Evolutionary conservation across 139 green algal genomes (phyloP).

Genomic region (Closterium sp.): DNA sequence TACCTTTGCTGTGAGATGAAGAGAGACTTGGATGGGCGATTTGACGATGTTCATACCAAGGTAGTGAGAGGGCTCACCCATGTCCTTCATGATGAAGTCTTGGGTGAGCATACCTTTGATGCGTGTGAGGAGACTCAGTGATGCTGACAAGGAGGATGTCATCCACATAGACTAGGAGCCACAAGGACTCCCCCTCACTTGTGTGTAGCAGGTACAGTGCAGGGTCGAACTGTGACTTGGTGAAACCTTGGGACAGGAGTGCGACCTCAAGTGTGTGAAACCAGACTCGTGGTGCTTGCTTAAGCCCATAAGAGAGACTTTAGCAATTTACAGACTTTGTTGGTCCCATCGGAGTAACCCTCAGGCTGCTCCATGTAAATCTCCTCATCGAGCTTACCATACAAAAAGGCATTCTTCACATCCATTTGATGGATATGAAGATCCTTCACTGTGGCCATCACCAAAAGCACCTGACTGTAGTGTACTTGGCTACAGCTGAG

Average conservation of each 20-base stretch:
- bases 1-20: too few species aligned
- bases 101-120: background rate
- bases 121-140: background rate
- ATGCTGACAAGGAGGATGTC: background rate
- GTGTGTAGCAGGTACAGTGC: background rate
- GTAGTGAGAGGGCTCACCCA: conserved; percentile 13
- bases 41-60: background rate
- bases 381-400: conserved; percentile 34
- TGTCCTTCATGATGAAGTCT: background rate
- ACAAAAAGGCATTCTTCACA: conserved; percentile 39
- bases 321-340: background rate
- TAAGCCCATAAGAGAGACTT: background rate
- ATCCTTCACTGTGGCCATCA: background rate
- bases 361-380: conserved; percentile 18
- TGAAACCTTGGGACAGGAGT: background rate
- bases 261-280: background rate
- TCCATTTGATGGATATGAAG: conserved; percentile 29
- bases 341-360: background rate
- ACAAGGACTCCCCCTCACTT: background rate
- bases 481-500: conserved; percentile 24
- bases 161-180: background rate
- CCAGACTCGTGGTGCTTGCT: background rate
- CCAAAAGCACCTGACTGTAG: conserved; percentile 1
- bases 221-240: background rate
- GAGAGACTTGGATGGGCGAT: too few species aligned